Evolutionary conservation across 1,284 basidiomycete species (phyloP).

Genomic region (Chalciporus sp.): DNA sequence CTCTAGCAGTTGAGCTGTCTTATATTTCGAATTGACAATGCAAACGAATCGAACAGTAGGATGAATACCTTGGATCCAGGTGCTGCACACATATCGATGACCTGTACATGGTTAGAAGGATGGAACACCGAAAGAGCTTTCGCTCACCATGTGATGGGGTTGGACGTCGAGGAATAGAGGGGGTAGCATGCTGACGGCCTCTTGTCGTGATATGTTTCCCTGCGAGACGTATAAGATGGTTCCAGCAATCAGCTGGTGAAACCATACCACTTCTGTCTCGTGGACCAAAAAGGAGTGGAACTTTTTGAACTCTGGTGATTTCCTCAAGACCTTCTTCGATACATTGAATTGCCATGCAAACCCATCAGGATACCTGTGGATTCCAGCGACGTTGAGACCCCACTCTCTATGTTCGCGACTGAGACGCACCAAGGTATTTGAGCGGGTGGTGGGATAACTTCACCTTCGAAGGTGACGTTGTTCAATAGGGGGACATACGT

Average conservation of each 20-base stretch:
- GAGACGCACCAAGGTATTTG: conserved; percentile 78
- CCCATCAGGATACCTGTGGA: conserved; percentile 84
- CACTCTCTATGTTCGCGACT: not conserved
- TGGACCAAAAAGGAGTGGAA: conserved; percentile 98
- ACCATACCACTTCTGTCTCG: conserved; percentile 91
- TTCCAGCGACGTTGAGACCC: not conserved
- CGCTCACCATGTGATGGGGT: conserved; percentile 78
- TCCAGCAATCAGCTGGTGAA: not conserved
- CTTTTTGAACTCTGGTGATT: conserved; percentile 91
- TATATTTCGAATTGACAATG: conserved; percentile 1
- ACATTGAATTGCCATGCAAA: conserved; percentile 97
- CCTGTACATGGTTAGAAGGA: conserved; percentile 44
- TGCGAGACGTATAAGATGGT: conserved; percentile 31
- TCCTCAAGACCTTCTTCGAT: conserved; percentile 87
- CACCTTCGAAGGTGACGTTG: conserved; percentile 79
- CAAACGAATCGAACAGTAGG: not conserved
- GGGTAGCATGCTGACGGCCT: conserved; percentile 98
- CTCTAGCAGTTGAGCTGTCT: conserved; percentile 92
- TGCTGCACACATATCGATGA: conserved; percentile 99
- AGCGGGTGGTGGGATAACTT: conserved; percentile 75
- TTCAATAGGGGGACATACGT: conserved; percentile 81
- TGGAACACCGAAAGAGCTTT: not conserved
- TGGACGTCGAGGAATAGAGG: conserved; percentile 95
- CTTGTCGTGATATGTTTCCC: conserved; percentile 97
- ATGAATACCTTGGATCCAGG: conserved; percentile 91